Conservation (phyloP, 2,329 filamentous ascomycete species). For the Phaeosphaeriaceae sp. region DNA sequence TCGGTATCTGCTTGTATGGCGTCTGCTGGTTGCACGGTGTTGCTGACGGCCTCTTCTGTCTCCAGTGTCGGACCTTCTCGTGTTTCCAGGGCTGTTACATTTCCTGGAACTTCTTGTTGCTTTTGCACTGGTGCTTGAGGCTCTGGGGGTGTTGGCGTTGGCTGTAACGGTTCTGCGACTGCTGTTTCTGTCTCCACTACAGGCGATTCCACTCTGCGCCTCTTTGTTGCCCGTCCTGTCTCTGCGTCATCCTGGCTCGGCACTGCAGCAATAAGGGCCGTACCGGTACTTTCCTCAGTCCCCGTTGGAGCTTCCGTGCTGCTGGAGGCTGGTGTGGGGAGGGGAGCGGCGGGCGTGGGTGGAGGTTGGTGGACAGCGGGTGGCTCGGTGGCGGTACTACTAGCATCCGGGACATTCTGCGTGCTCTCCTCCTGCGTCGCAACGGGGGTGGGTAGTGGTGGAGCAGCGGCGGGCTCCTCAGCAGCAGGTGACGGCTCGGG, state of each 20-base stretch:
- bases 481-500: conserved; percentile 12
- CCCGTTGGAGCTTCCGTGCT: not conserved
- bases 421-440: conserved; percentile 28
- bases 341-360: not conserved
- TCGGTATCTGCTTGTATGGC: conserved; percentile 1
- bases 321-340: not conserved
- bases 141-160: not conserved
- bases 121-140: not conserved
- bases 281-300: not conserved
- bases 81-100: too few species aligned
- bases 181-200: not conserved
- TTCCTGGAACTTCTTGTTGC: too few species aligned
- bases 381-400: conserved; percentile 1
- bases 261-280: not conserved
- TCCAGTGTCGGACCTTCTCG: not conserved
- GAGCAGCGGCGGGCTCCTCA: conserved; percentile 12
- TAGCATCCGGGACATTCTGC: conserved; percentile 7
- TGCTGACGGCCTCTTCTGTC: not conserved
- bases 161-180: conserved; percentile 1
- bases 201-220: conserved; percentile 24
- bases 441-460: conserved; percentile 32
- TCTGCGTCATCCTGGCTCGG: conserved; percentile 14
- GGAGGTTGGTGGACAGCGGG: not conserved
- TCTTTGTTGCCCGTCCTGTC: conserved; percentile 27
- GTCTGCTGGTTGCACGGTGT: not conserved